Conservation (phyloP, 805 yeast species). For the Wickerhamomyces canadensis region DNA sequence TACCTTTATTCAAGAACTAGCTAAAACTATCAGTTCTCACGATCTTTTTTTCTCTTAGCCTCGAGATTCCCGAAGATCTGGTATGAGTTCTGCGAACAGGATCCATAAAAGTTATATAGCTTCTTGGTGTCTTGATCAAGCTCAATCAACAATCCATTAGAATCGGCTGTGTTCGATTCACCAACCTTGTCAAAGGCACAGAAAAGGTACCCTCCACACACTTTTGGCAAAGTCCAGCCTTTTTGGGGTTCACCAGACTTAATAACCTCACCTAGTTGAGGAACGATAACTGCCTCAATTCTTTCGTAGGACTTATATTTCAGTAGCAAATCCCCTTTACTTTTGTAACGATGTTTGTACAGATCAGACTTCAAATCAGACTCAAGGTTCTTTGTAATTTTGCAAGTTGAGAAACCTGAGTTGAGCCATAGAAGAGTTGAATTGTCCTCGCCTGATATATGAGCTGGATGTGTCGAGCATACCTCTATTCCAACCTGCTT, state of each 20-base stretch:
- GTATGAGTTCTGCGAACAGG: no score
- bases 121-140: no score
- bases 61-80: no score
- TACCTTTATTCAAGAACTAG: no score
- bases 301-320: not conserved
- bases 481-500: slow-evolving; percentile 29
- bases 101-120: no score
- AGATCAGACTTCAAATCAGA: slow-evolving; percentile 27
- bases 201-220: not conserved
- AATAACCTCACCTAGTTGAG: not conserved
- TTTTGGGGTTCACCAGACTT: not conserved
- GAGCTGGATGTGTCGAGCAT: slow-evolving; percentile 55
- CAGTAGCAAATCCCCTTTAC: not conserved
- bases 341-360: slow-evolving; percentile 1
- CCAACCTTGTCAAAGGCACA: not conserved
- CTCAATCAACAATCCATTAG: no score
- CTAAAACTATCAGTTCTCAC: no score
- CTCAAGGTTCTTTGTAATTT: slow-evolving; percentile 26
- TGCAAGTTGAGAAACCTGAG: slow-evolving; percentile 51
- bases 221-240: not conserved
- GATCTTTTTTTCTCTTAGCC: no score
- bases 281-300: not conserved
- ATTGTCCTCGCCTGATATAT: slow-evolving; percentile 41
- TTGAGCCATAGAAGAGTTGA: slow-evolving; percentile 52
- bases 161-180: no score